Conservation (phyloP, 257 asterid genomes). For the Solanum ossicruentum region DNA sequence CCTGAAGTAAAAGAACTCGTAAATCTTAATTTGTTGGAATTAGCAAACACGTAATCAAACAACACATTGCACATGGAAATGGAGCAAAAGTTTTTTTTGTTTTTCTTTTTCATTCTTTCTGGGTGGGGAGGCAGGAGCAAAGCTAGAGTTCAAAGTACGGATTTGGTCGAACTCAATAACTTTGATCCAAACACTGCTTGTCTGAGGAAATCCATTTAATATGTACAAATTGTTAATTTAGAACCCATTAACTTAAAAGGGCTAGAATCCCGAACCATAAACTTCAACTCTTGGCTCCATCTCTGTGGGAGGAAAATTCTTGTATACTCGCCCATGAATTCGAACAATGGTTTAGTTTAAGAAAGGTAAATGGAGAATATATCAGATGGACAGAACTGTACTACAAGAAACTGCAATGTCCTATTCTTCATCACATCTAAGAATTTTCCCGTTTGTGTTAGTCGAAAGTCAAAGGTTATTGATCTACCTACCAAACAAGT, state of each 20-base stretch:
- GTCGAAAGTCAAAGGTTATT: not conserved
- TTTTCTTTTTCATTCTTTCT: not conserved
- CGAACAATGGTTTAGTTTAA: not conserved
- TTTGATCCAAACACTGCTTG: not conserved
- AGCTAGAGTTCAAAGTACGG: not conserved
- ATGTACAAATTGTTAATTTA: not conserved
- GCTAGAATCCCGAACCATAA: not conserved
- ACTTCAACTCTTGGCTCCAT: not conserved
- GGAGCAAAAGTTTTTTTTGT: not conserved
- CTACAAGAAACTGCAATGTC: not conserved
- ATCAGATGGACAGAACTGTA: not conserved
- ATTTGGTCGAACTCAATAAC: not conserved
- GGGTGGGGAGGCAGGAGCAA: not conserved
- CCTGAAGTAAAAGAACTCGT: slow-evolving; percentile 21
- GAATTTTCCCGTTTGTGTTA: not conserved
- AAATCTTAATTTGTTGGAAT: not conserved
- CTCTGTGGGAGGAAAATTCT: not conserved
- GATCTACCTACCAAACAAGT: not conserved
- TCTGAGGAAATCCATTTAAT: not conserved
- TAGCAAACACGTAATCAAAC: not conserved
- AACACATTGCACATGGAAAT: not conserved
- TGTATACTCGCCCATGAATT: not conserved
- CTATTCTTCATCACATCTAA: not conserved
- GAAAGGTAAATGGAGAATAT: not conserved
- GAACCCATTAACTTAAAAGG: not conserved